Conservation (phyloP, 2,329 filamentous ascomycete genomes). For the Calonectria multiphialidica region DNA sequence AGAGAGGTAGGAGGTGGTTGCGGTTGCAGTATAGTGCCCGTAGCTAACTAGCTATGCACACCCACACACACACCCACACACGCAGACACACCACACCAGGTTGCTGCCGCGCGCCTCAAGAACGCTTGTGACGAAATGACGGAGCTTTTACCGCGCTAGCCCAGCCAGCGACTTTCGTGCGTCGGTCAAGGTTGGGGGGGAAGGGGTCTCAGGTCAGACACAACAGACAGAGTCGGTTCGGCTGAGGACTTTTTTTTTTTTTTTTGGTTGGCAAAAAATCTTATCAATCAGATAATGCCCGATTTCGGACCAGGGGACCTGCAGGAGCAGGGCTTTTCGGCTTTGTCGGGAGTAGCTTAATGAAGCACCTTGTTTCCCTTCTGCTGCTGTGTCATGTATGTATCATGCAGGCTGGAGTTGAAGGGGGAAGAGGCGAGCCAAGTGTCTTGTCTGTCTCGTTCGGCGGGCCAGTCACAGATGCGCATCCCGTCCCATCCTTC, state of each 20-base stretch:
- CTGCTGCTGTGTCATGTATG: neutral
- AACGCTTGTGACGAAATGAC: slow-evolving; percentile 1
- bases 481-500: neutral
- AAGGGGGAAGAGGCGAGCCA: no score
- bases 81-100: neutral
- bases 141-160: slow-evolving; percentile 1
- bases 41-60: neutral
- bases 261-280: slow-evolving; percentile 21
- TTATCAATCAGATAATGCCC: slow-evolving; percentile 41
- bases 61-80: no score
- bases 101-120: neutral
- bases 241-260: neutral
- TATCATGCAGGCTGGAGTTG: neutral
- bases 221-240: neutral
- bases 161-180: neutral
- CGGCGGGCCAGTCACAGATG: neutral
- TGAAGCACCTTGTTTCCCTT: neutral
- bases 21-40: neutral
- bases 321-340: neutral
- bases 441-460: no score
- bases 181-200: neutral
- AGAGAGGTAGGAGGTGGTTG: neutral
- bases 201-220: neutral
- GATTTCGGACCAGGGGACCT: slow-evolving; percentile 21
- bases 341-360: neutral